Evolutionary conservation across 257 asterid species (phyloP), one percentile per base, ranked within the genome.

Genomic region (Salvia rosmarinus): DNA sequence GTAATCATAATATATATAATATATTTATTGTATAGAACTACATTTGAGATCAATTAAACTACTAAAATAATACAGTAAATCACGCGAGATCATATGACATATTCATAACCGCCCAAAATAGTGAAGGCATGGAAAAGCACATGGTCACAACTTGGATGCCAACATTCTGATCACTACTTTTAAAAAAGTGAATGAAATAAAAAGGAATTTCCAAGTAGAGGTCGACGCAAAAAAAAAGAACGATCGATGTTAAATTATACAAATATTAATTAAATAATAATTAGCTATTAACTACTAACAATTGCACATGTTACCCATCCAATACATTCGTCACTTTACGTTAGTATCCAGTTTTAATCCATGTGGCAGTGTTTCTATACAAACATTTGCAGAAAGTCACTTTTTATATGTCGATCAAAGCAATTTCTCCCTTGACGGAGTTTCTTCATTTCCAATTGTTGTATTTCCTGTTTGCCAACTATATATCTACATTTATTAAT

Each of bases 81-180:
- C 58, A 52, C 10, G 9, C 0, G 5, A 8, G 17, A 14, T 4
- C 2, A 43, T 34, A 32, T 25, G 34, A 49, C 63, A 47, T 47
- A n/a, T n/a, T 37, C 9, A 35, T 58, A 75, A 67, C 75, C 64
- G 75, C 51, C 70, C 70, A 68, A 67, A 34, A 59, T 67, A 19
- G 32, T 11, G 6, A 67, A 46, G 28, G 47, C 4, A 6, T 59
- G n/a, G 10, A 66, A 44, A 21, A 21, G 54, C 28, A 73, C 56
- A 67, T 66, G 78, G 63, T 51, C 63, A 46, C 63, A 66, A 67
- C 68, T 34, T 57, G 37, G 32, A 25, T 58, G 43, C 57, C 30
- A 3, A 49, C 16, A 34, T 34, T 47, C 13, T 20, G 21, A 20
- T 66, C 51, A 16, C 63, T 50, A 49, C 46, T 43, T 39, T 30